A percentile compares a stretch with the other conserved stretches of the same genome.
phyloP scores from a whole-genome alignment of 1,284 basidiomycete genomes.

The Ceratobasidium sp. region DNA sequence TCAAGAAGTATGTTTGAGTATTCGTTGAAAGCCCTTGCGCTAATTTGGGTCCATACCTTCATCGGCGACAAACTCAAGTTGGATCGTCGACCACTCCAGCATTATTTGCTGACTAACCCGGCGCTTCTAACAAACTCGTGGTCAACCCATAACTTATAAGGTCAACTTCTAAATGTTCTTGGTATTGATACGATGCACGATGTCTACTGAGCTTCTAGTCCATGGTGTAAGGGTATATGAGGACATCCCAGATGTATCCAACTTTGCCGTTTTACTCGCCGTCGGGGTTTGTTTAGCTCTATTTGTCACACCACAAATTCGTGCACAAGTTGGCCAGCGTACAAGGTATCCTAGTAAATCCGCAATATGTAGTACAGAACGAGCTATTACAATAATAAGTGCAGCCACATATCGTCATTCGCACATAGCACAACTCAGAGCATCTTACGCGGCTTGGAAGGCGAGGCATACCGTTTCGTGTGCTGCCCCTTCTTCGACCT shows the following conservation, averaged over 20 bases:
- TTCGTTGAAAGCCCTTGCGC: not conserved
- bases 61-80: not conserved
- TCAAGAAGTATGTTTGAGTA: not conserved
- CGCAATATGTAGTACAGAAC: not conserved
- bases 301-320: no score
- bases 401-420: not conserved
- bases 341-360: not conserved
- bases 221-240: no score
- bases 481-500: not conserved
- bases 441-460: not conserved
- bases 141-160: no score
- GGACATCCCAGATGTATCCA: no score
- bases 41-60: not conserved
- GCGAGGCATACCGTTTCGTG: not conserved
- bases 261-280: no score
- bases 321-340: not conserved
- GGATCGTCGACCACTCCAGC: no score
- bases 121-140: no score
- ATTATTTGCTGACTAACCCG: no score
- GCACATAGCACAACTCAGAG: not conserved
- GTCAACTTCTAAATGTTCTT: no score
- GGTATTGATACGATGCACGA: no score
- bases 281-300: no score
- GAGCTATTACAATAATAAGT: not conserved
- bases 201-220: no score